phyloP scores from a whole-genome alignment of 2,329 filamentous ascomycete genomes.

The Penicillium thymicola region DNA sequence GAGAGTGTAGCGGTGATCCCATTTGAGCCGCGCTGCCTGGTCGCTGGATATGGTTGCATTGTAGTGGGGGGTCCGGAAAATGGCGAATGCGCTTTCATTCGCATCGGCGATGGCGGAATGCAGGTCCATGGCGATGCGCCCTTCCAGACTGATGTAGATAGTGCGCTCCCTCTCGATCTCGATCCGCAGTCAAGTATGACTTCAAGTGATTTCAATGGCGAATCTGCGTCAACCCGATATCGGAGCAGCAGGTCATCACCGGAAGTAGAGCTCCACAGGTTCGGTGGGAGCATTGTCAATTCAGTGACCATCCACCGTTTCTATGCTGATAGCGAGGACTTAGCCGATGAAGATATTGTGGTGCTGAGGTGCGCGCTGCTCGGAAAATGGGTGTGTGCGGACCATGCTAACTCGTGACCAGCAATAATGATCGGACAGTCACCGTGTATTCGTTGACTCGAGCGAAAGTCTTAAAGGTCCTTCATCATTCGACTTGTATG shows the following conservation, averaged over 20 bases:
- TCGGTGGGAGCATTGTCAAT: slow-evolving; percentile 64
- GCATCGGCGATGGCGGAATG: slow-evolving; percentile 47
- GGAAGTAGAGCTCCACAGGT: slow-evolving; percentile 54
- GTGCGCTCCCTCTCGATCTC: slow-evolving; percentile 54
- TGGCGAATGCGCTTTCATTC: slow-evolving; percentile 82
- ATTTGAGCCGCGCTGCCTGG: slow-evolving; percentile 77
- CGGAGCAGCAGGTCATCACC: slow-evolving; percentile 29
- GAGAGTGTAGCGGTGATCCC: slow-evolving; percentile 69
- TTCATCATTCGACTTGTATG: slow-evolving; percentile 78
- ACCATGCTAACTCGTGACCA: slow-evolving; percentile 54
- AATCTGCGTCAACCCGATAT: slow-evolving; percentile 16
- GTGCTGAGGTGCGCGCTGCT: slow-evolving; percentile 42
- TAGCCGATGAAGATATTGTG: slow-evolving; percentile 56
- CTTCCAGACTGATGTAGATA: slow-evolving; percentile 51
- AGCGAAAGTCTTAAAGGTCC: slow-evolving; percentile 63
- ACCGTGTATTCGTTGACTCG: slow-evolving; percentile 74
- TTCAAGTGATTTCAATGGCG: slow-evolving; percentile 24
- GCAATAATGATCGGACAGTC: slow-evolving; percentile 89
- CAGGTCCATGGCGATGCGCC: slow-evolving; percentile 39
- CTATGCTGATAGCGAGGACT: slow-evolving; percentile 39
- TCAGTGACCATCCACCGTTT: slow-evolving; percentile 63
- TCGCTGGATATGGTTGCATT: slow-evolving; percentile 82
- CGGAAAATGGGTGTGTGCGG: slow-evolving; percentile 7
- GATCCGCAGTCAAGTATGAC: slow-evolving; percentile 27
- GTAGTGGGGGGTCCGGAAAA: slow-evolving; percentile 81